Evolutionary conservation across 129 eudicot genomes (phyloP).

Genomic region (Lonicera japonica): DNA sequence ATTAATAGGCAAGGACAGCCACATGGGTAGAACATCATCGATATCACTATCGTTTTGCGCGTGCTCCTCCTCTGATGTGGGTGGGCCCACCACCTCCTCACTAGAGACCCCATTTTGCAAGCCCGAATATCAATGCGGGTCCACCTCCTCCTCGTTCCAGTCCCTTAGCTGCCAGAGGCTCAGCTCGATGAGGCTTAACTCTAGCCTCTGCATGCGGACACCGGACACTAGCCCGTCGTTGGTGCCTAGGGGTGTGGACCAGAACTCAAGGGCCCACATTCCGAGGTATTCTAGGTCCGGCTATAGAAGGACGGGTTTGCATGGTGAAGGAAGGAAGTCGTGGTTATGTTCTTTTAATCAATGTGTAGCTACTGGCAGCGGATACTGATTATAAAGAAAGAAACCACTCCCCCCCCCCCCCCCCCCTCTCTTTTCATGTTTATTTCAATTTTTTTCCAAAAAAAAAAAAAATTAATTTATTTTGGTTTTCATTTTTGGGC

Average conservation of each 20-base stretch:
- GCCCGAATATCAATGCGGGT: conserved; percentile 35
- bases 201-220: conserved; percentile 68
- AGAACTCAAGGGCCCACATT: conserved; percentile 26
- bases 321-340: conserved; percentile 51
- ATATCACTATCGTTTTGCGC: conserved; percentile 60
- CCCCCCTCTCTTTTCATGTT: no score
- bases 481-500: no score
- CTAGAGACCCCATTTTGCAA: conserved; percentile 63
- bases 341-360: conserved; percentile 85
- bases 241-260: conserved; percentile 26
- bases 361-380: conserved; percentile 43
- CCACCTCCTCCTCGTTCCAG: conserved; percentile 44
- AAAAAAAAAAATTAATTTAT: no score
- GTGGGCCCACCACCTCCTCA: conserved; percentile 16
- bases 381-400: conserved; percentile 17
- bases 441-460: no score
- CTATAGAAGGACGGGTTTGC: conserved; percentile 58
- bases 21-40: conserved; percentile 34
- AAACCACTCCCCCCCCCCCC: no score
- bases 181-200: conserved; percentile 51
- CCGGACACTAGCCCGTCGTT: conserved; percentile 43
- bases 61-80: conserved; percentile 44
- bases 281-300: conserved; percentile 35
- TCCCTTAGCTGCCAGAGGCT: conserved; percentile 75
- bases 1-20: conserved; percentile 34